Evolutionary conservation across 495 filamentous ascomycete genomes (phyloP), one percentile per base, ranked within the genome.

Genomic region (Lophiotrema nucula): DNA sequence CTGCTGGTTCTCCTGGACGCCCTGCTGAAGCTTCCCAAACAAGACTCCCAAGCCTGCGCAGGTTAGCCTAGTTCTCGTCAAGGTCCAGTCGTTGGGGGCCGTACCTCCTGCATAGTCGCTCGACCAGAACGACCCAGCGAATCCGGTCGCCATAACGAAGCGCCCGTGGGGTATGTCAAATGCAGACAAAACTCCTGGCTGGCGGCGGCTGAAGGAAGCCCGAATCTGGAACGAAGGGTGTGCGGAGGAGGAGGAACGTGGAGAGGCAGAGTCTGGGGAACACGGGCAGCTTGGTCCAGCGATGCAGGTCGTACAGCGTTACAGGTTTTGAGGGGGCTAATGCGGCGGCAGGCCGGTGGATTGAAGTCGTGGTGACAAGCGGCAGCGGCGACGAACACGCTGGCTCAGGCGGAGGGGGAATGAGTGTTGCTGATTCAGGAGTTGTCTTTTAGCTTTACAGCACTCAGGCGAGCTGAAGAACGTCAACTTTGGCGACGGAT

Each of bases 11-110:
- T 97, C 95, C 67, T 90, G 81, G 38, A 90, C 85, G 49, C 93
- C 95, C 70, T 99, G 93, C 73, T 97, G 92, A 42, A 99, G 85
- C 76, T 99, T 99, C 67, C 83, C 87, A 67, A 97, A 99, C 56
- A 99, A 83, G 39, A 99, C 92, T 37, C 92, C 93, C 54, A 99
- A 83, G 31, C 93, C 87, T 89, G 47, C 28, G 6, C 6, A 10
- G 4, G 55, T 62, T 47, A 67, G 60, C 31, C 26, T 10, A 57
- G 0, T 31, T 21, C 19, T 18, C n/a, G n/a, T n/a, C n/a, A n/a
- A 19, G 4, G 1, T 8, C 23, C 1, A 43, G 33, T 22, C 41
- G 18, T 19, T 33, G 45, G 0, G 21, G 42, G 22, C 22, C 55
- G 31, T 50, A 69, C 66, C 66, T 28, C 66, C 66, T 3, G 66